Percentiles rank a stretch among this genome's conserved stretches.
These are phyloP conservation scores for Leccinum fibrillosum DNA, from an alignment of 768 basidiomycete genomes.

Conservation along the genomic window DNA sequence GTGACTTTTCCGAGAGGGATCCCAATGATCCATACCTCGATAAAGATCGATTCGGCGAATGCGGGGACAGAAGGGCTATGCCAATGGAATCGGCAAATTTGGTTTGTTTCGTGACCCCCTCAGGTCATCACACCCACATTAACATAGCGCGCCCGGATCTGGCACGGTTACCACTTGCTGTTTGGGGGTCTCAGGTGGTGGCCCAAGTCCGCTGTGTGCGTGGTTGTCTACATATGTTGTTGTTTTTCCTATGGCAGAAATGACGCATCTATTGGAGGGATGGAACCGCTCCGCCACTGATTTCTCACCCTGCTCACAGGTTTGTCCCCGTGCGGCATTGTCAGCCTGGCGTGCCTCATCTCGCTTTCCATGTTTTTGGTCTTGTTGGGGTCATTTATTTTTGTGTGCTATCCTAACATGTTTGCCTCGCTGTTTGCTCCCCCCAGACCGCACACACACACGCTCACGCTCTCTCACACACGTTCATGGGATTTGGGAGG, in stretches of 20 bases:
- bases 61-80: conserved; percentile 3
- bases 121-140: neutral
- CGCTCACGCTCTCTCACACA: neutral
- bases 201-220: neutral
- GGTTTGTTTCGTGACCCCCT: conserved; percentile 6
- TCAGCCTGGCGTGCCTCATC: neutral
- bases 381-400: neutral
- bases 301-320: conserved; percentile 16
- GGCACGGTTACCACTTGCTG: neutral
- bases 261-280: conserved; percentile 19
- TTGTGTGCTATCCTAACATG: neutral
- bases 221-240: neutral
- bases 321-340: neutral
- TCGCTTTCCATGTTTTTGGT: neutral
- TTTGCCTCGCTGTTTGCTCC: conserved; percentile 1
- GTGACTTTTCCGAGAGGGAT: neutral
- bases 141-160: neutral
- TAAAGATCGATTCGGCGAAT: neutral
- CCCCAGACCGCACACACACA: conserved; percentile 1
- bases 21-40: neutral
- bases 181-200: neutral
- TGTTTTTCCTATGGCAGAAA: conserved; percentile 30
- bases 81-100: neutral
- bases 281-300: conserved; percentile 10
- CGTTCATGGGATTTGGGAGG: conserved; percentile 9